A percentile compares a stretch with the other conserved stretches of the same genome.
Evolutionary conservation across 352 stramenopile genomes (phyloP).

Genomic region (Phytophthora pini): DNA sequence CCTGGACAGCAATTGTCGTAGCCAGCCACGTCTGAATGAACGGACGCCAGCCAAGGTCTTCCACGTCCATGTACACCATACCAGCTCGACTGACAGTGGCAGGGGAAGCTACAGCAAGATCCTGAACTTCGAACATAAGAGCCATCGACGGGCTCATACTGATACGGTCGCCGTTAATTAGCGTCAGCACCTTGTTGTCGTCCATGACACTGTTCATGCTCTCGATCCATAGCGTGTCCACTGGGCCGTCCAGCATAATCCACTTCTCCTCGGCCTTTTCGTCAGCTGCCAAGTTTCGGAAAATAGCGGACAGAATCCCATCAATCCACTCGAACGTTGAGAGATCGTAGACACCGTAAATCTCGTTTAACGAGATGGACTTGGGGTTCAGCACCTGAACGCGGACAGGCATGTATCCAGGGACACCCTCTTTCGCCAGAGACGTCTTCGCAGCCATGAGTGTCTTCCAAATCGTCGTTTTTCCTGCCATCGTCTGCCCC

Average conservation of each 20-base stretch:
- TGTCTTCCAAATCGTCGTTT: slow-evolving; percentile 90
- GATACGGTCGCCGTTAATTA: slow-evolving; percentile 90
- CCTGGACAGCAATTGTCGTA: slow-evolving; percentile 63
- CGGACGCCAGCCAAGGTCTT: slow-evolving; percentile 81
- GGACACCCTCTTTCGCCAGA: slow-evolving; percentile 74
- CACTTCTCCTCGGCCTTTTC: slow-evolving; percentile 87
- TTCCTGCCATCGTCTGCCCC: slow-evolving; percentile 91
- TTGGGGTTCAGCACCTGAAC: slow-evolving; percentile 91
- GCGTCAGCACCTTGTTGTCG: slow-evolving; percentile 87
- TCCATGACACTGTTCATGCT: slow-evolving; percentile 93
- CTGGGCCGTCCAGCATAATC: slow-evolving; percentile 89
- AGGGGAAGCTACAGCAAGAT: slow-evolving; percentile 93
- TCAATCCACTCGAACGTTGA: slow-evolving; percentile 90
- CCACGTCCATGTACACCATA: slow-evolving; percentile 95
- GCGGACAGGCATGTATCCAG: slow-evolving; percentile 84
- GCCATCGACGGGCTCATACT: slow-evolving; percentile 88
- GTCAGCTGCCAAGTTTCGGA: slow-evolving; percentile 76
- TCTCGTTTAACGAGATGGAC: slow-evolving; percentile 89
- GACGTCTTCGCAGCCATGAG: slow-evolving; percentile 75
- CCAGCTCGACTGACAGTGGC: slow-evolving; percentile 94
- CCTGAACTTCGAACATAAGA: slow-evolving; percentile 95
- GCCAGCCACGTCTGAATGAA: slow-evolving; percentile 81
- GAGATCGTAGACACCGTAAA: slow-evolving; percentile 92
- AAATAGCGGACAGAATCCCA: slow-evolving; percentile 85
- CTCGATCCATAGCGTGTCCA: slow-evolving; percentile 91